These are phyloP conservation scores for Acrocalymma vagum DNA, from an alignment of 2,329 filamentous ascomycete species.

Conservation along the genomic window DNA sequence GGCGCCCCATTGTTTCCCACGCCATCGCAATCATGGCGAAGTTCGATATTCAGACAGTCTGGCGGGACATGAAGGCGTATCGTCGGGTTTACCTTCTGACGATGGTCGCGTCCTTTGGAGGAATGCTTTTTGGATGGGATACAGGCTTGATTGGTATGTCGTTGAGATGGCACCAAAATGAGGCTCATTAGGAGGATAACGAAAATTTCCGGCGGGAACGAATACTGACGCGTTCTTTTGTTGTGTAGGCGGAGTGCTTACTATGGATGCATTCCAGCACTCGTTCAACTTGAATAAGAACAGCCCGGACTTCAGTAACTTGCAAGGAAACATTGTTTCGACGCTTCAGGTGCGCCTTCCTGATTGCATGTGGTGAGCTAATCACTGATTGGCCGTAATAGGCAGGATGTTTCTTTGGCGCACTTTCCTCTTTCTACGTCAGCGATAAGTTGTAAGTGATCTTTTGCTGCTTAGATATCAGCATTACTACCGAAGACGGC, in stretches of 20 bases:
- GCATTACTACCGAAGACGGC: neutral
- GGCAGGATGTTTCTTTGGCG: constrained; percentile 56
- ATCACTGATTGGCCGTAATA: constrained; percentile 5
- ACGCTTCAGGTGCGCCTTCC: constrained; percentile 42
- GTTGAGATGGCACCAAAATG: constrained; percentile 1
- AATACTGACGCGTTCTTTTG: too few relatives aligned
- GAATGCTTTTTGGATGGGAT: constrained; percentile 51
- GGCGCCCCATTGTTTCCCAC: too few relatives aligned
- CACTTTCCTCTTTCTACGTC: constrained; percentile 52
- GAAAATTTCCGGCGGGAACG: too few relatives aligned
- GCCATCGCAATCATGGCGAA: constrained; percentile 42
- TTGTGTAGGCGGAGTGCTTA: constrained; percentile 48
- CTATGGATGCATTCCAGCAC: constrained; percentile 54
- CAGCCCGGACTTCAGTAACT: constrained; percentile 44
- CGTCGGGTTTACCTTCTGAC: constrained; percentile 52
- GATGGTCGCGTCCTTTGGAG: constrained; percentile 53
- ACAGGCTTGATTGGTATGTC: constrained; percentile 42
- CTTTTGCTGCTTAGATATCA: too few relatives aligned
- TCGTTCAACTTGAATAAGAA: constrained; percentile 48
- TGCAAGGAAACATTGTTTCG: constrained; percentile 55
- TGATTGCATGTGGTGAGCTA: neutral
- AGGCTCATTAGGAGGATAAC: too few relatives aligned
- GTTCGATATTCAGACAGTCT: constrained; percentile 41
- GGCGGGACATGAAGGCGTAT: constrained; percentile 50
- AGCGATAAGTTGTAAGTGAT: constrained; percentile 53